Conservation (phyloP, 148 eudicot species). For the Pharnaceum exiguum region DNA sequence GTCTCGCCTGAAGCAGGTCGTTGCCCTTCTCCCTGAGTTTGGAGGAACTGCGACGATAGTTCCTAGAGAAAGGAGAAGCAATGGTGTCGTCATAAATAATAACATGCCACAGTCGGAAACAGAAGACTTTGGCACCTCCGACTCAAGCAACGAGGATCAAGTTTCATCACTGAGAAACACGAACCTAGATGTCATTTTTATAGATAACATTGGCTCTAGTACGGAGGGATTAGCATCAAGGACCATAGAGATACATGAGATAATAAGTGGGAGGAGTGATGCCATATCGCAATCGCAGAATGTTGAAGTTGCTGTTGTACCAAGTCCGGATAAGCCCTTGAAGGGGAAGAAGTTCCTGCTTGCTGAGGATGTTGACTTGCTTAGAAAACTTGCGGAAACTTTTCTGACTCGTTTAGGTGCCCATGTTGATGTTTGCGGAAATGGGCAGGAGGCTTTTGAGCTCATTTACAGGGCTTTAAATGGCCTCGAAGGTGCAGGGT, state of each 20-base stretch:
- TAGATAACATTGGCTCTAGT: not conserved
- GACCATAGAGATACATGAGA: not conserved
- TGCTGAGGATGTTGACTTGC: slow-evolving; percentile 34
- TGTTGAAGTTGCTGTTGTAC: not conserved
- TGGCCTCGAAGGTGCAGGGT: slow-evolving; percentile 14
- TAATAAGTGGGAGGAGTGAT: not conserved
- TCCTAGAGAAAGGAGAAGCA: slow-evolving; percentile 2
- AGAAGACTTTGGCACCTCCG: slow-evolving; percentile 13
- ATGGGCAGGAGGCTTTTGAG: slow-evolving; percentile 47
- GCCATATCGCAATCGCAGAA: not conserved
- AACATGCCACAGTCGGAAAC: not conserved
- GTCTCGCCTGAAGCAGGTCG: slow-evolving; percentile 39
- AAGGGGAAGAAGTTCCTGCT: slow-evolving; percentile 47
- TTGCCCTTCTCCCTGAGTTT: slow-evolving; percentile 73
- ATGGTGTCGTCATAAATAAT: not conserved
- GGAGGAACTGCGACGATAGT: slow-evolving; percentile 23
- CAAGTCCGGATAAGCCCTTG: slow-evolving; percentile 23
- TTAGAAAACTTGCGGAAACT: slow-evolving; percentile 17
- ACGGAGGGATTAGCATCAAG: not conserved
- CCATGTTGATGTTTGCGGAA: slow-evolving; percentile 22
- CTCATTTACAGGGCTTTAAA: slow-evolving; percentile 30
- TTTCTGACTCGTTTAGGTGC: slow-evolving; percentile 33
- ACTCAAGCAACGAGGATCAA: slow-evolving; percentile 8
- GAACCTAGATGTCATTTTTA: no score
- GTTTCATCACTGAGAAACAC: no score